A percentile compares a stretch with the other conserved stretches of the same genome.
These are phyloP conservation scores for Colletotrichum costaricense DNA, from an alignment of 2,329 filamentous ascomycete species.

Conservation along the genomic window DNA sequence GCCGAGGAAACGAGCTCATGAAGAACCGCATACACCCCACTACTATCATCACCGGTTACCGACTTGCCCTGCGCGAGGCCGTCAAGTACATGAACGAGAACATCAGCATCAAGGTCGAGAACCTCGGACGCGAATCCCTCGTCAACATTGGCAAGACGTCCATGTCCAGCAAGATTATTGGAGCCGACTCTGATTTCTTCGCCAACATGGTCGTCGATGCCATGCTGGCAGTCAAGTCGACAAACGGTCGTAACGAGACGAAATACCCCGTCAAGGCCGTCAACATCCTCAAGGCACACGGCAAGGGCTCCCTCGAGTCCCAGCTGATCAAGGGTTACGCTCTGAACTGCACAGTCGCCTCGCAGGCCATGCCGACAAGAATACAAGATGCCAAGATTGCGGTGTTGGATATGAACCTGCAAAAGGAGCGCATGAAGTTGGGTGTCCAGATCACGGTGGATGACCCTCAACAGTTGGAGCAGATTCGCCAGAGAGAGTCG, in stretches of 20 bases:
- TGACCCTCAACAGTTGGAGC: slow-evolving; percentile 95
- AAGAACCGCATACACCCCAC: slow-evolving; percentile 99
- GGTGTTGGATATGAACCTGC: slow-evolving; percentile 95
- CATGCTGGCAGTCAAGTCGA: slow-evolving; percentile 93
- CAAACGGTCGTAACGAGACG: slow-evolving; percentile 88
- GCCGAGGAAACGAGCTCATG: slow-evolving; percentile 96
- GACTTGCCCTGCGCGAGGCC: slow-evolving; percentile 92
- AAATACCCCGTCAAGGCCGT: slow-evolving; percentile 99
- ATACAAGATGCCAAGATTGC: slow-evolving; percentile 97
- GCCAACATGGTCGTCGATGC: slow-evolving; percentile 97
- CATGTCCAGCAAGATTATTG: slow-evolving; percentile 99
- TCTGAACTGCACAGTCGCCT: slow-evolving; percentile 97
- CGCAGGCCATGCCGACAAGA: slow-evolving; percentile 95
- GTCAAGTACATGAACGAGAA: slow-evolving; percentile 99
- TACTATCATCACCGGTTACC: slow-evolving; percentile 98
- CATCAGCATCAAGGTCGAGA: slow-evolving; percentile 94
- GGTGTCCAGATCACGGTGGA: slow-evolving; percentile 98
- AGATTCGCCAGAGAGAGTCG: slow-evolving; percentile 92
- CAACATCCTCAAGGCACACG: slow-evolving; percentile 98
- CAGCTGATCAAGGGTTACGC: slow-evolving; percentile 95
- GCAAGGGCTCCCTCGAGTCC: slow-evolving; percentile 90
- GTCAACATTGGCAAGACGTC: slow-evolving; percentile 97
- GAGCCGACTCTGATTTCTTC: slow-evolving; percentile 95
- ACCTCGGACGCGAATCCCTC: slow-evolving; percentile 88
- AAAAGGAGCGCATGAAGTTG: slow-evolving; percentile 99